A percentile compares a stretch with the other conserved stretches of the same genome.
phyloP scores from a whole-genome alignment of 495 filamentous ascomycete genomes.

The Cryomyces antarcticus region DNA sequence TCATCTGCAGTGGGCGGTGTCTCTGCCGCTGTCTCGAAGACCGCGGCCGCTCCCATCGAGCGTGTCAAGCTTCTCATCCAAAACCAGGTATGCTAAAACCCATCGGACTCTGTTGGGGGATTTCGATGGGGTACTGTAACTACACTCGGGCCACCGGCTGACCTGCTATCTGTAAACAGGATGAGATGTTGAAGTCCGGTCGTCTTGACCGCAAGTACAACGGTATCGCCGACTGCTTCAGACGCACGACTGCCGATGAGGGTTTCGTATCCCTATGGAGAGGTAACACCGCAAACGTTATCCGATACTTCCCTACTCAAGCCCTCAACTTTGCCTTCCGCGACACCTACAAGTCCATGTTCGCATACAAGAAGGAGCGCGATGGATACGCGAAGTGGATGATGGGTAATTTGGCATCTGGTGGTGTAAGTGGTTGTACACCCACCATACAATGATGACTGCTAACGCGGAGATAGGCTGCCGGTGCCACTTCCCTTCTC shows the following conservation, averaged over 20 bases:
- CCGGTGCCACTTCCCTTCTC: conserved; percentile 97
- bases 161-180: conserved; percentile 30
- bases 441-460: not conserved
- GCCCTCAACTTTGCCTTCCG: conserved; percentile 99
- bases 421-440: conserved; percentile 64
- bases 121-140: too few species aligned
- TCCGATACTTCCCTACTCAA: conserved; percentile 99
- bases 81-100: conserved; percentile 64
- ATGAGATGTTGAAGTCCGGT: conserved; percentile 98
- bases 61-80: conserved; percentile 99
- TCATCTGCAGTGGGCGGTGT: conserved; percentile 83
- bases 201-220: conserved; percentile 94
- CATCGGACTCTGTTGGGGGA: too few species aligned
- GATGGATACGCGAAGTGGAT: conserved; percentile 99
- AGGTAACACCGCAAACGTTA: conserved; percentile 99
- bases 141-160: conserved; percentile 1
- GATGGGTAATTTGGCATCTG: conserved; percentile 97
- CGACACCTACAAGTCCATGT: conserved; percentile 99
- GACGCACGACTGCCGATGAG: conserved; percentile 66
- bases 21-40: conserved; percentile 99
- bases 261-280: conserved; percentile 79
- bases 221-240: conserved; percentile 90
- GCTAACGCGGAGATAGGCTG: conserved; percentile 39
- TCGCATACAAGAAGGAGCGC: conserved; percentile 99
- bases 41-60: conserved; percentile 98